Conservation (phyloP, 148 eudicot species). For the Rhododendron ferrugineum region DNA sequence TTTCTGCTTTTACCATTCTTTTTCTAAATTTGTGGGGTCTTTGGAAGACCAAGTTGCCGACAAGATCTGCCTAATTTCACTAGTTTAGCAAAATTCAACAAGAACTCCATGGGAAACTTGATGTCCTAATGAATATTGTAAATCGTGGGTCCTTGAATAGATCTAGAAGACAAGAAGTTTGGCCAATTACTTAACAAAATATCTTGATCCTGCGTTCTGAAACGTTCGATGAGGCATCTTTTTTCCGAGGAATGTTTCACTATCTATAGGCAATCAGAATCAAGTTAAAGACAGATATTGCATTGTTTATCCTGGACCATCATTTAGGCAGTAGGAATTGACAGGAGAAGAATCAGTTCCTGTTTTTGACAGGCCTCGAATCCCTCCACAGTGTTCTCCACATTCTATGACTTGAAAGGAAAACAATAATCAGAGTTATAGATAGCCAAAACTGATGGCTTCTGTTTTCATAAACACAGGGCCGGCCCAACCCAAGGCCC, state of each 20-base stretch:
- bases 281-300: neutral
- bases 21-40: conserved; percentile 13
- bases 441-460: neutral
- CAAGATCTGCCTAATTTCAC: neutral
- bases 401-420: neutral
- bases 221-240: neutral
- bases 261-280: neutral
- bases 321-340: neutral
- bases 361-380: conserved; percentile 2
- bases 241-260: neutral
- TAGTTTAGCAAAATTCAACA: neutral
- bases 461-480: neutral
- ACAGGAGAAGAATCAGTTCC: conserved; percentile 15
- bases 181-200: neutral
- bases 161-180: neutral
- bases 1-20: neutral
- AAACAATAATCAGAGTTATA: neutral
- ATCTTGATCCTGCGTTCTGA: neutral
- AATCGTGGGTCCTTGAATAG: neutral
- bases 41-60: conserved; percentile 9
- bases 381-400: neutral
- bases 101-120: neutral
- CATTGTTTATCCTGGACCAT: neutral
- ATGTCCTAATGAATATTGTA: neutral
- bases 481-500: too few species aligned